A percentile compares a stretch with the other conserved stretches of the same genome.
phyloP scores from a whole-genome alignment of 108 stramenopile species.

The Cylindrotheca closterium region DNA sequence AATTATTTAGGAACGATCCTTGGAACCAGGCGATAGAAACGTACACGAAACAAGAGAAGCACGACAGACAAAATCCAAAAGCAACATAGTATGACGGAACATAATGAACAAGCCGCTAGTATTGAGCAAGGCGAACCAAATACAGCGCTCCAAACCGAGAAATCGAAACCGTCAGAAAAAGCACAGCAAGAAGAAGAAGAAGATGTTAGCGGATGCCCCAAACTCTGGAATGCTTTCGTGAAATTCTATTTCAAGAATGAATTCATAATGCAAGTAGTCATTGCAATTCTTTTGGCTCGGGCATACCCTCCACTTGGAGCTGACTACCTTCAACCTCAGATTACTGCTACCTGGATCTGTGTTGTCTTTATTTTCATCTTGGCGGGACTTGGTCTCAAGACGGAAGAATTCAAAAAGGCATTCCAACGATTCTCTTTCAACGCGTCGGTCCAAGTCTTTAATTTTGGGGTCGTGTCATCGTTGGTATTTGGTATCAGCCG shows the following conservation, averaged over 20 bases:
- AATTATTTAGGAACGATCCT: no score
- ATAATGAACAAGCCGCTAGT: no score
- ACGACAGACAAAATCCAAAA: no score
- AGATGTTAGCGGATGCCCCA: background rate
- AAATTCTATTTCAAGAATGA: slow-evolving; percentile 34
- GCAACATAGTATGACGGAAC: no score
- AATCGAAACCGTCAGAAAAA: background rate
- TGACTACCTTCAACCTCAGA: slow-evolving; percentile 61
- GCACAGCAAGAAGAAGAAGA: background rate
- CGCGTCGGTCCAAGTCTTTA: slow-evolving; percentile 67
- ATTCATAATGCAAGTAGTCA: slow-evolving; percentile 60
- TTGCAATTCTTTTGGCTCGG: slow-evolving; percentile 64
- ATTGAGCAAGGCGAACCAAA: background rate
- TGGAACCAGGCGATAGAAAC: no score
- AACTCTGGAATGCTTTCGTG: slow-evolving; percentile 1
- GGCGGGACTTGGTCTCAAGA: slow-evolving; percentile 75
- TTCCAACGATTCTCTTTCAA: slow-evolving; percentile 71
- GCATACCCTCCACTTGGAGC: slow-evolving; percentile 88
- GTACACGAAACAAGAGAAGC: no score
- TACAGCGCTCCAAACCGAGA: background rate
- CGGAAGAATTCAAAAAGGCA: slow-evolving; percentile 81
- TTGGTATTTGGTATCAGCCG: slow-evolving; percentile 63
- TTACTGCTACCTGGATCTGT: slow-evolving; percentile 79
- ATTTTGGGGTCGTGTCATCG: slow-evolving; percentile 67
- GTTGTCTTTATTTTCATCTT: slow-evolving; percentile 81